Percentiles rank a stretch among this genome's conserved stretches.
phyloP scores from a whole-genome alignment of 129 eudicot genomes.

The Smallanthus sonchifolius region DNA sequence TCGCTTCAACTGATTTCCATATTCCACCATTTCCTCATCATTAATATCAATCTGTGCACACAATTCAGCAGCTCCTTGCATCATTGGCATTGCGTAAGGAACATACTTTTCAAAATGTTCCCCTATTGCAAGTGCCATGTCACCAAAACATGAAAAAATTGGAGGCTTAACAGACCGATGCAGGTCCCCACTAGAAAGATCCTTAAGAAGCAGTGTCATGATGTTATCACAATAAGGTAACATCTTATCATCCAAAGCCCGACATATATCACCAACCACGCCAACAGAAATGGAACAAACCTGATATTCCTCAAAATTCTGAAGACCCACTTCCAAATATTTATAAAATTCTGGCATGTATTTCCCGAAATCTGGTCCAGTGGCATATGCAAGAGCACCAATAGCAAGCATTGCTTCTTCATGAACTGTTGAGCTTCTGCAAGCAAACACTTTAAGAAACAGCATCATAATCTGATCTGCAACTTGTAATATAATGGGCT shows the following conservation, averaged over 20 bases:
- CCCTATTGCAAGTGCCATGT: slow-evolving; percentile 91
- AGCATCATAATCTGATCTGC: slow-evolving; percentile 78
- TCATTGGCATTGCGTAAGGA: slow-evolving; percentile 67
- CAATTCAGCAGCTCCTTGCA: slow-evolving; percentile 81
- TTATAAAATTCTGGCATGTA: slow-evolving; percentile 80
- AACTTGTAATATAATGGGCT: slow-evolving; percentile 42
- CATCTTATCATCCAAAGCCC: slow-evolving; percentile 86
- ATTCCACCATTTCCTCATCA: slow-evolving; percentile 91
- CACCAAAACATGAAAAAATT: slow-evolving; percentile 93
- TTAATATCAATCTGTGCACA: slow-evolving; percentile 63
- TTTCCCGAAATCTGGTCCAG: slow-evolving; percentile 73
- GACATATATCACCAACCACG: slow-evolving; percentile 86
- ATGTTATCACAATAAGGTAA: slow-evolving; percentile 81
- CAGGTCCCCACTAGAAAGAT: slow-evolving; percentile 71
- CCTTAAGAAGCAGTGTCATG: slow-evolving; percentile 75
- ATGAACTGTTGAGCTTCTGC: slow-evolving; percentile 81
- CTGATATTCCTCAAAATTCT: slow-evolving; percentile 83
- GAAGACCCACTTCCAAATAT: slow-evolving; percentile 78
- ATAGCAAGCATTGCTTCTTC: slow-evolving; percentile 99
- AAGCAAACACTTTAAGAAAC: slow-evolving; percentile 70
- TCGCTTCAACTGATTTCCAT: slow-evolving; percentile 70
- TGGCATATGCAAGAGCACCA: slow-evolving; percentile 93
- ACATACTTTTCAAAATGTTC: slow-evolving; percentile 77
- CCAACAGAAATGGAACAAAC: slow-evolving; percentile 85
- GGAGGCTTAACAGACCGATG: slow-evolving; percentile 92